These are phyloP conservation scores for Mycocentrospora acerina DNA, from an alignment of 2,329 filamentous ascomycete genomes.

Conservation along the genomic window DNA sequence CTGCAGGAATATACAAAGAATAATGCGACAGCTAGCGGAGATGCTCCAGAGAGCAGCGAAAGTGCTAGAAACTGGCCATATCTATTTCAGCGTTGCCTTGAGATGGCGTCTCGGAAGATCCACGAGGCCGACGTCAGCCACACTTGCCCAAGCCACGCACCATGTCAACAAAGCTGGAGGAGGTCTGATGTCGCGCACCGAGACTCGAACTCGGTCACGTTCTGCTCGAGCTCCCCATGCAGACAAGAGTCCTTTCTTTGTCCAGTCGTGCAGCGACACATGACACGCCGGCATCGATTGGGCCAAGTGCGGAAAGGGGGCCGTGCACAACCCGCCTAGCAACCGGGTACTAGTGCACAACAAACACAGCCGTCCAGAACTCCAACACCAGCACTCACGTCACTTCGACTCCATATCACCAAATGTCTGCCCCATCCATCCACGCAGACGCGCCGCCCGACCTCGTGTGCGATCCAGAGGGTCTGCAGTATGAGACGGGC, in stretches of 20 bases:
- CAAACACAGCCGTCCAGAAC: constrained; percentile 15
- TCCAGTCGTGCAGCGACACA: no score
- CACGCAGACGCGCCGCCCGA: constrained; percentile 54
- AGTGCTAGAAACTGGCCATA: constrained; percentile 4
- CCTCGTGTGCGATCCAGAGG: constrained; percentile 67
- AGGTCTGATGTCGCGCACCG: no score
- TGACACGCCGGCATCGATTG: neutral
- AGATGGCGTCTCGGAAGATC: constrained; percentile 18
- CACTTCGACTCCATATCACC: constrained; percentile 26
- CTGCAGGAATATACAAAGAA: neutral
- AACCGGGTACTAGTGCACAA: constrained; percentile 16
- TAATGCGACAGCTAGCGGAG: neutral
- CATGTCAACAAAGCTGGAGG: no score
- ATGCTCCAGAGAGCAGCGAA: neutral
- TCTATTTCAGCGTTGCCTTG: constrained; percentile 22
- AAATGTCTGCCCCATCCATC: constrained; percentile 48
- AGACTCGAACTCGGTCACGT: no score
- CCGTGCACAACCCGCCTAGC: constrained; percentile 3
- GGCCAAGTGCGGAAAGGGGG: neutral
- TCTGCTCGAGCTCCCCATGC: no score
- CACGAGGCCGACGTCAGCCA: constrained; percentile 18
- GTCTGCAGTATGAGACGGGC: constrained; percentile 72
- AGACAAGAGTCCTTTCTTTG: no score
- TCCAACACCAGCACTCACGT: constrained; percentile 27
- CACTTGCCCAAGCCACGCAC: neutral